Evolutionary conservation across 2,329 filamentous ascomycete genomes (phyloP).

Genomic region (Simplicillium sp.): DNA sequence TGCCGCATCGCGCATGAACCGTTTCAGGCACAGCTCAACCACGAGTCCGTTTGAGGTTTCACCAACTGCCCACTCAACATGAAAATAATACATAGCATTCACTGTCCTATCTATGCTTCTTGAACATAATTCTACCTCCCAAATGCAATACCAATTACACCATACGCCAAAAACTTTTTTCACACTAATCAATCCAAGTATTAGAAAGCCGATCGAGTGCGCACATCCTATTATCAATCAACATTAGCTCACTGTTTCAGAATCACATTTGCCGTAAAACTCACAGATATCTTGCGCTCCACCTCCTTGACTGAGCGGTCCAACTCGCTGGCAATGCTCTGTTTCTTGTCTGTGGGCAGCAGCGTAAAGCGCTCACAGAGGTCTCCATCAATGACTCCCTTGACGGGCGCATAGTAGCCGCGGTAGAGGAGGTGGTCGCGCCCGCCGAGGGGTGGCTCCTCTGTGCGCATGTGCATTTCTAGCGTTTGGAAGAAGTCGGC

Average conservation of each 20-base stretch:
- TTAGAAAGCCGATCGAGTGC: background rate
- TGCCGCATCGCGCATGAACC: too few species aligned
- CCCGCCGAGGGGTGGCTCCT: slow-evolving; percentile 81
- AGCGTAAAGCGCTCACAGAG: slow-evolving; percentile 86
- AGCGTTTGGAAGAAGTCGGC: slow-evolving; percentile 96
- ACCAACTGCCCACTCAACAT: too few species aligned
- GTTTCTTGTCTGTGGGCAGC: slow-evolving; percentile 79
- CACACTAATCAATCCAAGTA: background rate
- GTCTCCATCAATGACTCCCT: slow-evolving; percentile 94
- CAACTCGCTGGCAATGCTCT: slow-evolving; percentile 87
- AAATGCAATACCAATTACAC: background rate
- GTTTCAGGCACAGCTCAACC: too few species aligned
- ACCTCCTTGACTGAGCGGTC: slow-evolving; percentile 88
- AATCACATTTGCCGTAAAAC: too few species aligned
- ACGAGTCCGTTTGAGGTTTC: too few species aligned
- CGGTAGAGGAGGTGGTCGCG: slow-evolving; percentile 94
- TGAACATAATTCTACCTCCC: too few species aligned
- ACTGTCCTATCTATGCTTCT: too few species aligned
- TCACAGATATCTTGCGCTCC: slow-evolving; percentile 69
- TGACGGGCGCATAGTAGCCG: slow-evolving; percentile 91
- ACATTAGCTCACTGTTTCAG: too few species aligned
- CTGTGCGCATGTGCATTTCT: slow-evolving; percentile 76
- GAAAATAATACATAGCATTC: too few species aligned
- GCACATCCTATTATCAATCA: background rate
- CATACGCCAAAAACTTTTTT: background rate